These are phyloP conservation scores for Cronartium quercuum DNA, from an alignment of 1,284 basidiomycete species.

Conservation along the genomic window DNA sequence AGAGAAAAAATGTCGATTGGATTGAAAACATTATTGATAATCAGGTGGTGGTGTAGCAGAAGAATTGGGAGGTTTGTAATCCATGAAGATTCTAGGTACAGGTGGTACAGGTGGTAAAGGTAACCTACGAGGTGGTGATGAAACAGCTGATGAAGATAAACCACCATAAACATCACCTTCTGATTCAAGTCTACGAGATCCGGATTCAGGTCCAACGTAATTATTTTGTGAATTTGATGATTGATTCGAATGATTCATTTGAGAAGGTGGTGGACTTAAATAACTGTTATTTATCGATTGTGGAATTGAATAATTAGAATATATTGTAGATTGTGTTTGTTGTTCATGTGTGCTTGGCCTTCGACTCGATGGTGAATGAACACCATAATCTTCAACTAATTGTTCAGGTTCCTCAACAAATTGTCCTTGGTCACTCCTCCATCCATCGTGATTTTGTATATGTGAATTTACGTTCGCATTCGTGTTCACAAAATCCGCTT, in stretches of 20 bases:
- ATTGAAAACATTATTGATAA: not conserved
- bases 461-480: no score
- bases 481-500: not conserved
- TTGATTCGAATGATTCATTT: not conserved
- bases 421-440: not conserved
- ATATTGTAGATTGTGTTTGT: not conserved
- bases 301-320: not conserved
- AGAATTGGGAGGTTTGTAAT: not conserved
- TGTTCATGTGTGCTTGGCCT: no score
- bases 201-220: not conserved
- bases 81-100: not conserved
- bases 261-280: no score
- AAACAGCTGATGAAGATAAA: not conserved
- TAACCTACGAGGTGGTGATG: not conserved
- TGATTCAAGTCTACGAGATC: no score
- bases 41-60: not conserved
- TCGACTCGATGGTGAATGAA: not conserved
- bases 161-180: not conserved
- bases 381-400: not conserved
- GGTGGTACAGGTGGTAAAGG: not conserved
- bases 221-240: not conserved
- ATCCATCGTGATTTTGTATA: not conserved
- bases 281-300: no score
- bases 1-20: no score
- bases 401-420: not conserved